phyloP scores from a whole-genome alignment of 345 rosid species.

The Barbarea vulgaris region DNA sequence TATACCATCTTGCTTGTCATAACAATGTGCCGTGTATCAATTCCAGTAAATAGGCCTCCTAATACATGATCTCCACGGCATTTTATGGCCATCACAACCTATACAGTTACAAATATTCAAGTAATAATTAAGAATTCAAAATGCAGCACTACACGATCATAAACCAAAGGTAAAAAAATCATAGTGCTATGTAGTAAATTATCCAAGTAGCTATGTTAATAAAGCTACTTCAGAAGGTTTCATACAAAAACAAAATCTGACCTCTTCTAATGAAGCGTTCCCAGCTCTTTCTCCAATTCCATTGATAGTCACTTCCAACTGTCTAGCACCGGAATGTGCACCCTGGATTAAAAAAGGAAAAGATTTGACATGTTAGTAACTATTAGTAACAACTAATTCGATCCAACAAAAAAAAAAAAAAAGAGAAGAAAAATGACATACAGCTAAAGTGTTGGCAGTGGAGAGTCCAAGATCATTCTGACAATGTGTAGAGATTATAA shows the following conservation, averaged over 20 bases:
- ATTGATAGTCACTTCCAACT: conserved; percentile 87
- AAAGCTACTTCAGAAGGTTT: neutral
- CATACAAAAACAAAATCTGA: conserved; percentile 5
- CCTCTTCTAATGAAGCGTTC: conserved; percentile 97
- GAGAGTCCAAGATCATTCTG: conserved; percentile 99
- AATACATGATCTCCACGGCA: conserved; percentile 79
- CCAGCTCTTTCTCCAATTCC: conserved; percentile 99
- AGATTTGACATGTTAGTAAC: conserved; percentile 15
- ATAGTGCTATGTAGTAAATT: neutral
- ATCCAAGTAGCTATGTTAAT: neutral
- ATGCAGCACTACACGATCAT: neutral
- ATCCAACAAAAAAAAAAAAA: neutral
- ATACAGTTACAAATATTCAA: neutral
- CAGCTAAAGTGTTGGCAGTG: conserved; percentile 87
- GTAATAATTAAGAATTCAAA: neutral
- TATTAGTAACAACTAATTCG: neutral
- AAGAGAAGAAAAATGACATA: conserved; percentile 31
- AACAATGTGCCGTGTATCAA: conserved; percentile 71
- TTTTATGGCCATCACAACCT: conserved; percentile 94
- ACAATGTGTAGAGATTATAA: conserved; percentile 85
- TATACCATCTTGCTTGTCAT: conserved; percentile 96
- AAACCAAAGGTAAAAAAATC: neutral
- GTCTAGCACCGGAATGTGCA: conserved; percentile 85
- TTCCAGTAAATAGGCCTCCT: conserved; percentile 83
- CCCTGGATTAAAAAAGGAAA: conserved; percentile 54